A percentile compares a stretch with the other conserved stretches of the same genome.
phyloP scores from a whole-genome alignment of 768 basidiomycete genomes.

The Hortiboletus flavorubellus region DNA sequence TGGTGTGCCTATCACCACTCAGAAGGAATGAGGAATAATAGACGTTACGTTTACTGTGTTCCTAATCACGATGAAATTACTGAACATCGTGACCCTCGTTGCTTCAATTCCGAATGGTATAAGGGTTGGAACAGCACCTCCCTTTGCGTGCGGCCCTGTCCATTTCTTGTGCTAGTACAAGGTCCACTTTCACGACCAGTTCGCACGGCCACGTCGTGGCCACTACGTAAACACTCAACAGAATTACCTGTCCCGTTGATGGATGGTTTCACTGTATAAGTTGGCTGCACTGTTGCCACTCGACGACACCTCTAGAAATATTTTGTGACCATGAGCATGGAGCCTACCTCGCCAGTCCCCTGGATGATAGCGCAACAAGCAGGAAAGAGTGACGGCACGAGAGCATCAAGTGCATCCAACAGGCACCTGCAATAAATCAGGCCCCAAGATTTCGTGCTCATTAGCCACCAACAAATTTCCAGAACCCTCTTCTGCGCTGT shows the following conservation, averaged over 20 bases:
- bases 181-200: background rate
- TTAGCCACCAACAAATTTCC: too few species aligned
- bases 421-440: too few species aligned
- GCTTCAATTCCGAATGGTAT: background rate
- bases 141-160: background rate
- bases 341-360: too few species aligned
- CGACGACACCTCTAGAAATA: background rate
- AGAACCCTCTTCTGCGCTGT: too few species aligned
- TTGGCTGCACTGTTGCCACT: too few species aligned
- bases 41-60: constrained; percentile 10
- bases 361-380: too few species aligned
- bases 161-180: background rate
- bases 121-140: too few species aligned
- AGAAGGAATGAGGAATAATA: constrained; percentile 24
- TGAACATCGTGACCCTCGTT: background rate
- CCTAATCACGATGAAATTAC: constrained; percentile 10
- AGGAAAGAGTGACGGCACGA: too few species aligned
- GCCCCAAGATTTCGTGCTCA: too few species aligned
- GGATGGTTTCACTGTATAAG: background rate
- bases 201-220: too few species aligned
- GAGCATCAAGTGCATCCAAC: too few species aligned
- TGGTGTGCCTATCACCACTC: constrained; percentile 3
- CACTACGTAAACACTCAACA: background rate
- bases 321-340: background rate
- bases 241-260: background rate